phyloP scores from a whole-genome alignment of 371 early-diverging fungal genomes.

The Actinomortierella wolfii region DNA sequence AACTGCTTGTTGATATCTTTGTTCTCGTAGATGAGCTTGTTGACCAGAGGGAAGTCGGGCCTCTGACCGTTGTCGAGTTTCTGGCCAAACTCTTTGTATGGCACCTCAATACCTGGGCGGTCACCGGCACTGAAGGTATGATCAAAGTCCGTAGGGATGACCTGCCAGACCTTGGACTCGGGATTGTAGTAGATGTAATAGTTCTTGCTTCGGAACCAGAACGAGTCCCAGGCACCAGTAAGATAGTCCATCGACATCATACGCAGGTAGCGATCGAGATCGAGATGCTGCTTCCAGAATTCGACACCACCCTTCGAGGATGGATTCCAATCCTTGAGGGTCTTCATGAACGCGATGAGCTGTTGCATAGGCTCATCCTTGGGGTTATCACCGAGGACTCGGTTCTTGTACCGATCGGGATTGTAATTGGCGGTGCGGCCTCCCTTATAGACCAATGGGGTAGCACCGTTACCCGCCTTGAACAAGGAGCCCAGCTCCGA shows the following conservation, averaged over 20 bases:
- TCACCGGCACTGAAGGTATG: slow-evolving; percentile 20
- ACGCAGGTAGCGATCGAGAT: slow-evolving; percentile 19
- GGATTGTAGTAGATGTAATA: slow-evolving; percentile 29
- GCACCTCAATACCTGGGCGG: neutral
- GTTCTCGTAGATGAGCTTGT: slow-evolving; percentile 25
- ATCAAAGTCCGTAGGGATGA: slow-evolving; percentile 31
- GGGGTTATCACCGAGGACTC: slow-evolving; percentile 16
- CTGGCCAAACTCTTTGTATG: slow-evolving; percentile 17
- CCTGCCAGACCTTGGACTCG: slow-evolving; percentile 13
- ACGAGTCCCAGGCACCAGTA: slow-evolving; percentile 18
- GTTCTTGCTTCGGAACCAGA: slow-evolving; percentile 26
- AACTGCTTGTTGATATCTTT: slow-evolving; percentile 16
- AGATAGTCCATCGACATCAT: slow-evolving; percentile 23
- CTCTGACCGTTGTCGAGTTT: neutral
- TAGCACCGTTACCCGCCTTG: slow-evolving; percentile 8
- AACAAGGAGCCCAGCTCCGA: slow-evolving; percentile 20
- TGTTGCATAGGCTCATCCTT: slow-evolving; percentile 13
- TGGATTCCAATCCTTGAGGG: slow-evolving; percentile 13
- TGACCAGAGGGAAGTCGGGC: slow-evolving; percentile 17
- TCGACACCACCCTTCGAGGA: neutral
- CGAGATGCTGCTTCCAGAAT: slow-evolving; percentile 23
- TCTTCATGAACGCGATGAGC: slow-evolving; percentile 17
- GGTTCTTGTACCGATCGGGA: slow-evolving; percentile 8
- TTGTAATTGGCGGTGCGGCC: slow-evolving; percentile 8
- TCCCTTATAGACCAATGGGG: slow-evolving; percentile 9